Base-by-base conservation (phyloP, 1,284 basidiomycete genomes). In the Serendipita sp. region DNA sequence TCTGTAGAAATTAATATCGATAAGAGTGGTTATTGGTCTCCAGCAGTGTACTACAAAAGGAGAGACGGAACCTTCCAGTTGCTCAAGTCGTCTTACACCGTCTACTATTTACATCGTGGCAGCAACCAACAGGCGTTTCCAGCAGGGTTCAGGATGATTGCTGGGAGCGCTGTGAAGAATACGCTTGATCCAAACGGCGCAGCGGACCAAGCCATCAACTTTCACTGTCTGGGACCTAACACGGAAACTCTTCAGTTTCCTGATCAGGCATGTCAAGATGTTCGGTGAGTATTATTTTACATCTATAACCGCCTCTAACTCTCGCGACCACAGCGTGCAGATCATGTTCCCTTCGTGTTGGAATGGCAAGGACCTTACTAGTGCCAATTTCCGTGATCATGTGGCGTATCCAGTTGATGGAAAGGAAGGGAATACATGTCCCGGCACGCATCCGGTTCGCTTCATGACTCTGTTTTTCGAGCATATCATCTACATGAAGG, bases 401-500 rank as follows among this genome's bases (percentile, higher is more conserved):
- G 53, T 58, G 10, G 29, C 29, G 10, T 58, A 58, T 34, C 53
- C 53, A 8, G 53, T 58, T 8, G 53, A 58, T 34, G 53, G 53
- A 1, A 58, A 58, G 32, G 53, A 58, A 32, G 53, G 53, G 8
- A 32, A 58, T 32, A 58, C 53, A 30, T 58, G 53, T 35, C 53
- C 53, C 17, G 17, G 15, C 8, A 35, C 29, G 10, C 34, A 32
- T 58, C 29, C 29, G 8, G 34, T 35, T n/a, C 53, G 53, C 10
- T 32, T 58, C 17, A 58, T 58, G 22, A 58, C 53, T 8, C 29
- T 58, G 8, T 58, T 58, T 32, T 32, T 58, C n/a, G 53, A 58
- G 34, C 53, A 58, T 32, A 58, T 58, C 53, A 58, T 58, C 34
- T 58, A 58, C 29, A 58, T 58, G 53, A 32, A 58, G 15, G 53